Conservation (phyloP, 1,284 basidiomycete genomes). For the Ustilago curta region DNA sequence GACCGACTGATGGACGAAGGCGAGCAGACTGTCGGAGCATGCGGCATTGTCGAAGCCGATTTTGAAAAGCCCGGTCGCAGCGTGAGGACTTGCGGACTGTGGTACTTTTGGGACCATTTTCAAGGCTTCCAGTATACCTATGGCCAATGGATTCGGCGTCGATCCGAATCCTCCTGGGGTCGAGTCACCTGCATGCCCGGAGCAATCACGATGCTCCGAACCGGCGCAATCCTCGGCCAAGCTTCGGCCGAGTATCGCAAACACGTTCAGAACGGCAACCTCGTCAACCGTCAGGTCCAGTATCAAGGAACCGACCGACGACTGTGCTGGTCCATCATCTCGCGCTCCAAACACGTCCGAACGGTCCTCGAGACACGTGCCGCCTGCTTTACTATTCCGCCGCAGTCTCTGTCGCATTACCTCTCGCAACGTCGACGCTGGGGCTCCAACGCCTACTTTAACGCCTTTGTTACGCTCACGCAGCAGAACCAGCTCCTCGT, state of each 20-base stretch:
- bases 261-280: conserved; percentile 26
- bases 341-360: conserved; percentile 29
- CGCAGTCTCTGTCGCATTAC: conserved; percentile 36
- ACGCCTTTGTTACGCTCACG: conserved; percentile 30
- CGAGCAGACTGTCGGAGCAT: conserved; percentile 33
- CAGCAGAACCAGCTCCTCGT: conserved; percentile 24
- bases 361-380: conserved; percentile 36
- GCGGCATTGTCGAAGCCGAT: conserved; percentile 36
- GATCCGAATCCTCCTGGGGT: conserved; percentile 36
- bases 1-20: conserved; percentile 32
- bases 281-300: conserved; percentile 32
- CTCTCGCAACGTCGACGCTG: conserved; percentile 35
- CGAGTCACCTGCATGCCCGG: conserved; percentile 39
- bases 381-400: conserved; percentile 41
- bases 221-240: conserved; percentile 28
- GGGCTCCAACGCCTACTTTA: conserved; percentile 43
- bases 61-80: conserved; percentile 25
- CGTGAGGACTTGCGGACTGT: conserved; percentile 18
- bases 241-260: conserved; percentile 33
- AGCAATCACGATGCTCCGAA: conserved; percentile 36
- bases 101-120: conserved; percentile 43
- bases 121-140: conserved; percentile 41
- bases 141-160: conserved; percentile 33
- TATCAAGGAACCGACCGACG: conserved; percentile 40
- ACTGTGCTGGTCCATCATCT: conserved; percentile 40